Evolutionary conservation across 345 rosid genomes (phyloP), one percentile per base, ranked within the genome.

Genomic region (Hypericum androsaemum): DNA sequence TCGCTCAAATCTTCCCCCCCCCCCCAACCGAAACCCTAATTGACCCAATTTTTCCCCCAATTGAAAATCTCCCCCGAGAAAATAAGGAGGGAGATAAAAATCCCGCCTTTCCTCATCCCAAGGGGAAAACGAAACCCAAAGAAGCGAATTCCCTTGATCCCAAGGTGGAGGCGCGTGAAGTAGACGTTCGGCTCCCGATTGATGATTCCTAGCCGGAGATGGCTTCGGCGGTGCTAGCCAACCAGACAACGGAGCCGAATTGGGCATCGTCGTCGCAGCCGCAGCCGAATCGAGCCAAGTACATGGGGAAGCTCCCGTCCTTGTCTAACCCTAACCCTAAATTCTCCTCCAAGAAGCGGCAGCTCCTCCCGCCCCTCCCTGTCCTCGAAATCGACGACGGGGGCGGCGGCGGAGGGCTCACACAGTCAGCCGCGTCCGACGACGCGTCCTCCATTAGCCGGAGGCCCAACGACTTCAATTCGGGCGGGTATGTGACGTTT

Each of bases 401-500:
- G n/a, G 39, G 67, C 65, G 0, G 74, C 64, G 10, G 67, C 64
- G 10, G 54, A n/a, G n/a, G n/a, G n/a, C n/a, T 49, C 6, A 71
- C 74, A 8, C 84, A 75, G 56, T 73, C 79, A 0, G 79, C 81
- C 0, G 79, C 88, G 5, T 79, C 78, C 12, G 82, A 75, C n/a
- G 86, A 80, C 14, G 86, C 82, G 6, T 79, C 77, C 0, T 79
- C 77, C 36, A 66, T 73, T 41, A 56, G 73, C 39, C 71, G 44
- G 59, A 72, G 74, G 53, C 77, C 78, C 41, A 73, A 32, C 22
- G 82, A 71, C 36, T 69, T 69, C 60, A 62, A 46, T 53, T 3
- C 52, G 0, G 65, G 70, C 40, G 52, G 66, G 5, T 65, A 56
- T 47, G 53, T 77, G 6, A 64, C 63, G 46, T 61, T 72, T 65